Evolutionary conservation across 495 filamentous ascomycete species (phyloP).

Genomic region (Sporormia fimetaria): DNA sequence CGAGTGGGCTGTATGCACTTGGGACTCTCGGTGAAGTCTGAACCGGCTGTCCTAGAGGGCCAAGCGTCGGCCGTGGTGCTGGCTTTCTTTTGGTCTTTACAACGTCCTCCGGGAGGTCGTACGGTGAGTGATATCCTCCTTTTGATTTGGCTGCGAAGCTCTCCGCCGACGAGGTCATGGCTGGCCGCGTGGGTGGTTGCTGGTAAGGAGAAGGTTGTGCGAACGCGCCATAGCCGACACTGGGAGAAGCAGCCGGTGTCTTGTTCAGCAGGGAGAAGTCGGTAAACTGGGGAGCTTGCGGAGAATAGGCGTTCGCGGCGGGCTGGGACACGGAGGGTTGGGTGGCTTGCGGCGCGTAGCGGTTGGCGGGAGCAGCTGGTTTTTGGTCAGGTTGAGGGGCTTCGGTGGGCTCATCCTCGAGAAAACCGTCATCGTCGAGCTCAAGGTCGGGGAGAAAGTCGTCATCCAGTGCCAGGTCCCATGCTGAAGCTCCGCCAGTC

Average conservation of each 20-base stretch:
- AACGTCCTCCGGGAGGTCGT: slow-evolving; percentile 87
- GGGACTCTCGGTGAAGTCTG: slow-evolving; percentile 46
- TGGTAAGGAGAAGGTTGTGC: slow-evolving; percentile 29
- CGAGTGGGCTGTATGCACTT: slow-evolving; percentile 39
- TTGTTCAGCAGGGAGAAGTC: slow-evolving; percentile 23
- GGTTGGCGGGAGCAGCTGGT: slow-evolving; percentile 4
- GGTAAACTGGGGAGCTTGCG: slow-evolving; percentile 22
- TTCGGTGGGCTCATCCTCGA: slow-evolving; percentile 41
- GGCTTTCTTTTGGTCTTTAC: slow-evolving; percentile 52
- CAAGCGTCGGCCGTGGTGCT: slow-evolving; percentile 35
- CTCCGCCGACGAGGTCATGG: slow-evolving; percentile 37
- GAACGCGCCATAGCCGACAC: slow-evolving; percentile 15
- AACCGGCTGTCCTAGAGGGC: slow-evolving; percentile 27
- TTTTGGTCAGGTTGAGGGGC: background rate
- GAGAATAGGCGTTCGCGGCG: slow-evolving; percentile 9
- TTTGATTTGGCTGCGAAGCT: slow-evolving; percentile 86
- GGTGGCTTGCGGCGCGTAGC: slow-evolving; percentile 16
- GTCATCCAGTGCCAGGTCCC: slow-evolving; percentile 75
- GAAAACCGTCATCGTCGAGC: slow-evolving; percentile 63
- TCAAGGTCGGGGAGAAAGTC: slow-evolving; percentile 62
- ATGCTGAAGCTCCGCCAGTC: slow-evolving; percentile 52
- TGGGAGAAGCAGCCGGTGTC: slow-evolving; percentile 7
- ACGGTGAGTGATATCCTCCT: slow-evolving; percentile 84
- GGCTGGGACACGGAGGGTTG: slow-evolving; percentile 5
- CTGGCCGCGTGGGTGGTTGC: slow-evolving; percentile 35